A percentile compares a stretch with the other conserved stretches of the same genome.
These are phyloP conservation scores for Lagenaria siceraria DNA, from an alignment of 306 rosid species.

Conservation along the genomic window DNA sequence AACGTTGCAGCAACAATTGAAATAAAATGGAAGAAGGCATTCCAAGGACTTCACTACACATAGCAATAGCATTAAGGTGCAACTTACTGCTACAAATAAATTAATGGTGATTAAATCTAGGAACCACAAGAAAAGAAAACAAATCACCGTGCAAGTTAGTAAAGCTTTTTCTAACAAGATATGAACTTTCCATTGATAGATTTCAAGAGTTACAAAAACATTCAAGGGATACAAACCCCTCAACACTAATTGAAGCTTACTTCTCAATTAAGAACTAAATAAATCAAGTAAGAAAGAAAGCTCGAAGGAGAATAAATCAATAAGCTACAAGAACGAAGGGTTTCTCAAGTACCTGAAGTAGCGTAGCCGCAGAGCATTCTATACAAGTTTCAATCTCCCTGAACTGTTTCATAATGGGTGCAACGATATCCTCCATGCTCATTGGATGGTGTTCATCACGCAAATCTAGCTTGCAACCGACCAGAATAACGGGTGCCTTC, in stretches of 20 bases:
- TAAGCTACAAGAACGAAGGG: background rate
- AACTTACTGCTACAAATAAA: background rate
- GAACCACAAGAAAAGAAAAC: background rate
- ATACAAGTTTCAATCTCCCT: conserved; percentile 41
- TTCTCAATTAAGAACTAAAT: background rate
- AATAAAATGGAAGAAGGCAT: background rate
- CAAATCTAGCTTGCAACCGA: conserved; percentile 49
- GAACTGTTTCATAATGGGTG: conserved; percentile 36
- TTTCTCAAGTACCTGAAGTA: conserved; percentile 24
- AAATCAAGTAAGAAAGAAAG: background rate
- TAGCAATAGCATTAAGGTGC: background rate
- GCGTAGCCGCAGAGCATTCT: conserved; percentile 37
- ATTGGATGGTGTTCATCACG: conserved; percentile 13
- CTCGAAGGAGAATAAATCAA: background rate
- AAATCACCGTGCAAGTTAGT: background rate
- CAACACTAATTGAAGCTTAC: background rate
- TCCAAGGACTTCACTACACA: background rate
- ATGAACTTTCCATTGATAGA: background rate
- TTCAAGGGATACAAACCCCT: background rate
- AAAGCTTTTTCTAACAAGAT: background rate
- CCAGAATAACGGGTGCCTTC: conserved; percentile 32
- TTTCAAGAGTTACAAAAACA: background rate
- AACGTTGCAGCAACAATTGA: background rate
- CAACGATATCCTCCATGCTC: conserved; percentile 32
- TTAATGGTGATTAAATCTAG: background rate